A percentile compares a stretch with the other conserved stretches of the same genome.
Evolutionary conservation across 2,329 filamentous ascomycete species (phyloP).

Genomic region (Aspergillus ustus): DNA sequence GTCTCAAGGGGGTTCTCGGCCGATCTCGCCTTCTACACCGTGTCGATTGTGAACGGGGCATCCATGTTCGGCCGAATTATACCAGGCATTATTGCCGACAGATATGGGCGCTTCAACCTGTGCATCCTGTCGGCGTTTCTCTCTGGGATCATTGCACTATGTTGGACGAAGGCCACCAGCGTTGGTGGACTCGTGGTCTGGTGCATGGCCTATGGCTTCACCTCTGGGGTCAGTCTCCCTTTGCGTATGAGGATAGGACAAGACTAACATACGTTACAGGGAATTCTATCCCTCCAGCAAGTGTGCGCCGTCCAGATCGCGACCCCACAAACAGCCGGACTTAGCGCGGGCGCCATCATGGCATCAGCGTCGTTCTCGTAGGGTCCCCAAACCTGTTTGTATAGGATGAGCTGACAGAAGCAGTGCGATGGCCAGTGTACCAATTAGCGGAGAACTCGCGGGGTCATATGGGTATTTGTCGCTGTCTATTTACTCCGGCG

Average conservation of each 20-base stretch:
- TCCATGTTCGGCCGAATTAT: constrained; percentile 45
- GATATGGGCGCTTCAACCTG: constrained; percentile 39
- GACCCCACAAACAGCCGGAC: constrained; percentile 44
- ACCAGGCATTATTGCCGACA: constrained; percentile 42
- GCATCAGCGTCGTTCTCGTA: constrained; percentile 51
- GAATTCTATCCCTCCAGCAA: constrained; percentile 52
- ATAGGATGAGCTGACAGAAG: background rate
- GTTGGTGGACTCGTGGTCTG: constrained; percentile 52
- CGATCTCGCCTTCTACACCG: constrained; percentile 42
- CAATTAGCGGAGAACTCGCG: constrained; percentile 48
- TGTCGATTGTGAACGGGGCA: constrained; percentile 44
- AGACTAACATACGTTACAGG: constrained; percentile 34
- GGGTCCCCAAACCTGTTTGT: constrained; percentile 20
- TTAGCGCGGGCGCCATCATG: constrained; percentile 49
- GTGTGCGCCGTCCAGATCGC: constrained; percentile 52
- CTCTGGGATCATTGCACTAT: constrained; percentile 49
- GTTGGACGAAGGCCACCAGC: constrained; percentile 49
- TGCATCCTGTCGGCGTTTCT: constrained; percentile 34
- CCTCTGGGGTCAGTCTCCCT: constrained; percentile 44
- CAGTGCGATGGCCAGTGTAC: constrained; percentile 48
- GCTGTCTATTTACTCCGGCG: constrained; percentile 45
- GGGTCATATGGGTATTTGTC: constrained; percentile 47
- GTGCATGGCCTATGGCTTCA: constrained; percentile 52
- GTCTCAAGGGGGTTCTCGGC: constrained; percentile 32
- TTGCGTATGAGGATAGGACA: too few relatives aligned